phyloP scores from a whole-genome alignment of 306 rosid species.

The Prunus padus region DNA sequence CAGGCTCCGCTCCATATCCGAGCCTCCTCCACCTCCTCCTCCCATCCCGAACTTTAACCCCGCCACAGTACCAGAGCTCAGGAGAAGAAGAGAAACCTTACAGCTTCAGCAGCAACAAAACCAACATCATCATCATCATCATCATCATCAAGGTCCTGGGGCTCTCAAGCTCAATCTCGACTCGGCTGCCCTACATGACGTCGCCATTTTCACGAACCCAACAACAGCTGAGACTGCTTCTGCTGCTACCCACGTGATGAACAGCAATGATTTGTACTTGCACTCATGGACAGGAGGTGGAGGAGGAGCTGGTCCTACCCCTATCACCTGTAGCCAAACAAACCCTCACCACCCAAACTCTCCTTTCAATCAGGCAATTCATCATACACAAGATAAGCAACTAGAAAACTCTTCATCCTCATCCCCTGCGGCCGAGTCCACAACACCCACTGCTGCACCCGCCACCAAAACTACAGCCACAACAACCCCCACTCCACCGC shows the following conservation, averaged over 20 bases:
- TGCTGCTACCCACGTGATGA: conserved; percentile 22
- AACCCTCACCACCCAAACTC: neutral
- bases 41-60: conserved; percentile 22
- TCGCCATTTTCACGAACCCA: conserved; percentile 1
- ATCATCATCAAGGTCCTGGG: conserved; percentile 17
- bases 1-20: conserved; percentile 64
- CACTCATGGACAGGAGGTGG: conserved; percentile 49
- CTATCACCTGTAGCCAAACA: conserved; percentile 4
- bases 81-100: conserved; percentile 19
- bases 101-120: conserved; percentile 10
- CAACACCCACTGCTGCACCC: conserved; percentile 1
- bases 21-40: conserved; percentile 10
- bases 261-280: conserved; percentile 39
- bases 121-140: neutral
- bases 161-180: conserved; percentile 30
- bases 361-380: conserved; percentile 18
- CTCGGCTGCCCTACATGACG: conserved; percentile 6
- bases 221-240: conserved; percentile 6
- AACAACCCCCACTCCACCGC: conserved; percentile 4
- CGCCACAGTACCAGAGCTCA: conserved; percentile 3
- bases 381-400: neutral
- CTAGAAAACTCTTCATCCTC: conserved; percentile 4
- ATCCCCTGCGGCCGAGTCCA: neutral
- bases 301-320: conserved; percentile 31
- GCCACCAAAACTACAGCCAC: neutral